These are phyloP conservation scores for Auriscalpium microsporum DNA, from an alignment of 768 basidiomycete species.

Conservation along the genomic window DNA sequence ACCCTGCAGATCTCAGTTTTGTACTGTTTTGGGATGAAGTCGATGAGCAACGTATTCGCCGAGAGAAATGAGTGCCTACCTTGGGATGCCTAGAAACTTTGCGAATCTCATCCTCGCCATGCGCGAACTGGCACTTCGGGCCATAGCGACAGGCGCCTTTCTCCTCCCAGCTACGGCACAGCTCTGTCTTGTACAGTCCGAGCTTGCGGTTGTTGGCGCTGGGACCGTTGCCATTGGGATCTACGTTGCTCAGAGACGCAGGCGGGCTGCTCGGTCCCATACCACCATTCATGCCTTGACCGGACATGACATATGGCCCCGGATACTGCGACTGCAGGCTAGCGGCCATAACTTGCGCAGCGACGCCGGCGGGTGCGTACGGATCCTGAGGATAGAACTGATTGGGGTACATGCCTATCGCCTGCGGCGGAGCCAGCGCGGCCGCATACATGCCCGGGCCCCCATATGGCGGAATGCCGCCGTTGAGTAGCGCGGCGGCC, in stretches of 20 bases:
- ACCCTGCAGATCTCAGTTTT: conserved; percentile 93
- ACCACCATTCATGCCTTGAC: conserved; percentile 5
- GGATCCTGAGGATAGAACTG: conserved; percentile 64
- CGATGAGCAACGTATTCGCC: neutral
- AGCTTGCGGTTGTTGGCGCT: conserved; percentile 90
- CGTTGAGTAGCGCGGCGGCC: conserved; percentile 54
- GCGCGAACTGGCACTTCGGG: conserved; percentile 87
- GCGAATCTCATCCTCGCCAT: conserved; percentile 83
- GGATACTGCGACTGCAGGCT: conserved; percentile 49
- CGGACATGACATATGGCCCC: conserved; percentile 39
- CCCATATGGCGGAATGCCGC: conserved; percentile 46
- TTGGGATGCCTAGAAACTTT: conserved; percentile 84
- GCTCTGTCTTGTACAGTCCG: conserved; percentile 83
- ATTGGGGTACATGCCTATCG: conserved; percentile 56
- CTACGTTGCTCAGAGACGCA: conserved; percentile 18
- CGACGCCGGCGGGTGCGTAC: conserved; percentile 42
- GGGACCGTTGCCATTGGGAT: conserved; percentile 48
- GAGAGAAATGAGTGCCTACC: conserved; percentile 32
- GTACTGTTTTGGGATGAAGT: conserved; percentile 41
- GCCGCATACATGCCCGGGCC: conserved; percentile 49
- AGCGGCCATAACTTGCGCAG: conserved; percentile 50
- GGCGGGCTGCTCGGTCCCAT: conserved; percentile 4
- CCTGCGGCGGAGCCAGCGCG: conserved; percentile 31
- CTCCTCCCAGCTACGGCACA: conserved; percentile 90
- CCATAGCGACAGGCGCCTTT: conserved; percentile 83